A percentile compares a stretch with the other conserved stretches of the same genome.
Evolutionary conservation across 2,329 filamentous ascomycete genomes (phyloP).

Genomic region (Pseudogymnoascus sp.): DNA sequence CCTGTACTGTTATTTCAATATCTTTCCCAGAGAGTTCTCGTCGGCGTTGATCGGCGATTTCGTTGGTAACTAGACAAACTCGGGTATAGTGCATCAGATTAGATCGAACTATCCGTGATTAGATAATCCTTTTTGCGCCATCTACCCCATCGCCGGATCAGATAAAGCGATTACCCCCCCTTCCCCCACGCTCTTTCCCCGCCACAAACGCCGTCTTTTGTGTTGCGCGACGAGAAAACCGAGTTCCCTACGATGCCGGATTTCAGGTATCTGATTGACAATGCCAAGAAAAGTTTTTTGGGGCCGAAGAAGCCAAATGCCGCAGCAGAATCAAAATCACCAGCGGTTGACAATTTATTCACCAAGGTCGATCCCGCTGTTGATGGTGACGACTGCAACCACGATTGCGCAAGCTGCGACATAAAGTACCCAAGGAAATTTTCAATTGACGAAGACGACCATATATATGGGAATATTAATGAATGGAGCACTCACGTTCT

Average conservation of each 20-base stretch:
- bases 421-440: constrained; percentile 64
- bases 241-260: background rate
- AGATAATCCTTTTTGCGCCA: background rate
- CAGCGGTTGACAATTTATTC: constrained; percentile 47
- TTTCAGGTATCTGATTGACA: constrained; percentile 23
- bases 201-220: constrained; percentile 1
- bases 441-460: constrained; percentile 67
- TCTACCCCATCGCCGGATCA: background rate
- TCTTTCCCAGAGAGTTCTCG: background rate
- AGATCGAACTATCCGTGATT: background rate
- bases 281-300: constrained; percentile 22
- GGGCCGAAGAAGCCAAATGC: constrained; percentile 20
- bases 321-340: background rate
- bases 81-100: background rate
- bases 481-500: constrained; percentile 84
- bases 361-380: constrained; percentile 61
- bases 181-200: background rate
- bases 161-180: background rate
- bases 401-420: constrained; percentile 75
- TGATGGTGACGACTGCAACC: constrained; percentile 82
- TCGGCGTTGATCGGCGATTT: constrained; percentile 1
- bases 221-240: background rate
- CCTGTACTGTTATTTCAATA: background rate
- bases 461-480: constrained; percentile 76
- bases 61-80: background rate